phyloP scores from a whole-genome alignment of 1,139 yeast species.

The Pichiaceae sp. region DNA sequence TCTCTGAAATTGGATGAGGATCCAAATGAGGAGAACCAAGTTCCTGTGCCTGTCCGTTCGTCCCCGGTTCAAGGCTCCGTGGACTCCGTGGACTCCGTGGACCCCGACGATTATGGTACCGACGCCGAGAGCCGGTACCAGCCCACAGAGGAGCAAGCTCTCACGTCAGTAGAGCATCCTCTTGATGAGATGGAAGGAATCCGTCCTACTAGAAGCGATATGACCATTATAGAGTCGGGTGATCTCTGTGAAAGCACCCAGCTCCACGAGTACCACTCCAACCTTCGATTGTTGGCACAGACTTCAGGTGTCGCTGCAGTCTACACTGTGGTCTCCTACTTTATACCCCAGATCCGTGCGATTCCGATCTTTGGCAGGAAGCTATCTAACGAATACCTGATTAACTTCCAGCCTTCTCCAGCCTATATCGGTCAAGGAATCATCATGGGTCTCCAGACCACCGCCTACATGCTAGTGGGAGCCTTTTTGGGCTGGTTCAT shows the following conservation, averaged over 20 bases:
- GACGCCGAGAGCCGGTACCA: no score
- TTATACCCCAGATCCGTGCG: slow-evolving; percentile 57
- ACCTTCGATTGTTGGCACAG: slow-evolving; percentile 44
- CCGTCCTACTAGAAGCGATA: slow-evolving; percentile 4
- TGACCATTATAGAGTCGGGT: slow-evolving; percentile 24
- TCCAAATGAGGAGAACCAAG: neutral
- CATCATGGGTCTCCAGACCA: slow-evolving; percentile 93
- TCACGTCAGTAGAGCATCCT: no score
- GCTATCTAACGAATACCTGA: slow-evolving; percentile 60
- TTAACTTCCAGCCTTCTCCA: slow-evolving; percentile 94
- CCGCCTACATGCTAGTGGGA: slow-evolving; percentile 85
- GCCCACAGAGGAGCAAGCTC: no score
- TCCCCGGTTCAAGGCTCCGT: neutral
- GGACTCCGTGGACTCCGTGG: neutral
- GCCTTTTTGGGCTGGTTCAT: slow-evolving; percentile 88
- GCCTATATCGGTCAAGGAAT: slow-evolving; percentile 97
- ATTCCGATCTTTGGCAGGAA: slow-evolving; percentile 69
- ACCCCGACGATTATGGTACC: neutral
- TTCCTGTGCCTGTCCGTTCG: neutral
- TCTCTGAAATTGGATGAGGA: slow-evolving; percentile 37
- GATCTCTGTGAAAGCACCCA: slow-evolving; percentile 21
- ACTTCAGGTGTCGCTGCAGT: slow-evolving; percentile 66
- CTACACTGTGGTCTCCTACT: slow-evolving; percentile 66
- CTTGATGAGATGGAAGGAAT: slow-evolving; percentile 4
- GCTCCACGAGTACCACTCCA: slow-evolving; percentile 37